Evolutionary conservation across 305 asterid species (phyloP), one percentile per base, ranked within the genome.

Genomic region (Euphrasia arctica): DNA sequence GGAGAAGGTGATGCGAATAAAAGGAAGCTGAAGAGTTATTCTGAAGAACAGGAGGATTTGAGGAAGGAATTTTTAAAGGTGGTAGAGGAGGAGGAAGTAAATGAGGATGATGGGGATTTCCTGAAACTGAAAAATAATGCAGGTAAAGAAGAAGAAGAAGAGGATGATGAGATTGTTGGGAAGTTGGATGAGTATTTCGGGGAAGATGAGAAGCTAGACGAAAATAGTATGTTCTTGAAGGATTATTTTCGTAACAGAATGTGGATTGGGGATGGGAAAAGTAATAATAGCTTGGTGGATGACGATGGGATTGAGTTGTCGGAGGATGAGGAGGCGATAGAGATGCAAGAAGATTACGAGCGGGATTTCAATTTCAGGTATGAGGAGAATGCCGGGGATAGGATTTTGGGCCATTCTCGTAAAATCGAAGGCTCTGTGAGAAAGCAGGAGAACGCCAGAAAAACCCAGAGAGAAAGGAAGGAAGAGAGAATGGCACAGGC

Each of bases 341-440:
- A 85, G 77, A 72, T 55, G 75, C 98, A 92, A 70, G 97, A 92
- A 79, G 93, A 87, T 67, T 89, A 81, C 3, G 98, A 92, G 84
- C 83, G 94, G 66, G 84, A 62, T 41, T 85, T 32, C 43, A 89
- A 87, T 71, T 89, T 89, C 64, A 81, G 98, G 79, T 86, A 65
- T 47, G 95, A 92, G 83, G 97, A 89, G 81, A 81, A 87, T 82
- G 85, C 85, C 0, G 91, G 95, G 31, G 97, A 89, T 78, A 71
- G 98, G 64, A 89, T 92, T 59, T 64, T 74, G 85, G 93, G 96
- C 15, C 85, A 89, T 75, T 75, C 97, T 0, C 58, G 97, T 67
- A 77, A 64, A 58, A 89, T 92, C 64, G 96, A 87, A 59, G 97
- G 95, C 31, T 92, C 98, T 0, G 98, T 92, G 50, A 92, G 97